These are phyloP conservation scores for Rhinocladiella similis DNA, from an alignment of 2,329 filamentous ascomycete genomes.

Conservation along the genomic window DNA sequence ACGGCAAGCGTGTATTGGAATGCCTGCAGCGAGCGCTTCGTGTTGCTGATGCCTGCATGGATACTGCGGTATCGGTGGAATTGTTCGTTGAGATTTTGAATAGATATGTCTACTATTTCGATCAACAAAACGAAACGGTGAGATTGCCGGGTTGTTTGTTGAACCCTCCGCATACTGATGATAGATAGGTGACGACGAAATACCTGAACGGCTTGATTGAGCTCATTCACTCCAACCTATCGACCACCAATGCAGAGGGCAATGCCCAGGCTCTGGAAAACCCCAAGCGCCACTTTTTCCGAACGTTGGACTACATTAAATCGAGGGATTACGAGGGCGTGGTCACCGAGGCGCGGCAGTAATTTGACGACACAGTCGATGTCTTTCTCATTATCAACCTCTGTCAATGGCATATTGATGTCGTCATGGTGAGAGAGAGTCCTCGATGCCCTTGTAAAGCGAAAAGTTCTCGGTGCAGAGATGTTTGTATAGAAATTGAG, in stretches of 20 bases:
- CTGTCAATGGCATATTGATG: no score
- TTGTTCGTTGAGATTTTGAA: slow-evolving; percentile 98
- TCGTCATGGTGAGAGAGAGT: no score
- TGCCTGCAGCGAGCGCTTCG: slow-evolving; percentile 92
- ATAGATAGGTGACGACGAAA: slow-evolving; percentile 76
- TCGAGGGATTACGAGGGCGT: slow-evolving; percentile 92
- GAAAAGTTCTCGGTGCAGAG: no score
- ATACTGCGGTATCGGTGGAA: slow-evolving; percentile 94
- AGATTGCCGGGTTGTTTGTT: slow-evolving; percentile 31
- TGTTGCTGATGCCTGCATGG: slow-evolving; percentile 98
- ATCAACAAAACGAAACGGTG: slow-evolving; percentile 95
- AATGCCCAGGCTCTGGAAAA: slow-evolving; percentile 68
- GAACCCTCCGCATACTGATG: slow-evolving; percentile 21
- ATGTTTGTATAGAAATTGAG: no score
- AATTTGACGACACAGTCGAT: neutral
- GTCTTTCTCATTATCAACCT: neutral
- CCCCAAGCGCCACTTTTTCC: slow-evolving; percentile 89
- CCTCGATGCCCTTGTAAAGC: no score
- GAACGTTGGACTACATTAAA: slow-evolving; percentile 90
- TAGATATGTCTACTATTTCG: slow-evolving; percentile 98
- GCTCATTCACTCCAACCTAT: slow-evolving; percentile 91
- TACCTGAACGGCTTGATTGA: slow-evolving; percentile 98
- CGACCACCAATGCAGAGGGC: slow-evolving; percentile 53
- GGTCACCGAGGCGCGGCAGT: slow-evolving; percentile 62
- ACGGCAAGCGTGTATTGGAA: slow-evolving; percentile 94